A percentile compares a stretch with the other conserved stretches of the same genome.
Evolutionary conservation across 2,329 filamentous ascomycete species (phyloP).

Genomic region (Colletotrichum limetticola): DNA sequence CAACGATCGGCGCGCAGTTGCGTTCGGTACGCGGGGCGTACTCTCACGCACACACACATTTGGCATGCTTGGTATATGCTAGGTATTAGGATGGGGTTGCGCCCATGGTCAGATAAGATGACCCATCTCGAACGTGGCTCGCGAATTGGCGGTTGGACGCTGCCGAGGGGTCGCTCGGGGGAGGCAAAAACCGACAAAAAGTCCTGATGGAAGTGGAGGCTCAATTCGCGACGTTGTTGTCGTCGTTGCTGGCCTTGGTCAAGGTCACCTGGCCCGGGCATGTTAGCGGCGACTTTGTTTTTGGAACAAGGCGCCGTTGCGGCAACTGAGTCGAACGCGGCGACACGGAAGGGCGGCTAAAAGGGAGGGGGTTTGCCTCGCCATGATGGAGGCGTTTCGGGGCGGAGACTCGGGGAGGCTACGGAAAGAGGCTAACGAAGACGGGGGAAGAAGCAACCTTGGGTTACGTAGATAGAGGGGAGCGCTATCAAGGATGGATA

Average conservation of each 20-base stretch:
- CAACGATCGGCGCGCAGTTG: constrained; percentile 23
- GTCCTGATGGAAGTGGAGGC: constrained; percentile 16
- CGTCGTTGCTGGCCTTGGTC: constrained; percentile 5
- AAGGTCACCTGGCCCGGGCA: constrained; percentile 10
- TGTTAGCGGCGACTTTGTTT: constrained; percentile 11
- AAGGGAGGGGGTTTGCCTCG: constrained; percentile 10
- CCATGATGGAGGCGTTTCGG: constrained; percentile 22
- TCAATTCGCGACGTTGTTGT: constrained; percentile 17
- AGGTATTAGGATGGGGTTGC: not conserved
- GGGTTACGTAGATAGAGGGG: constrained; percentile 15
- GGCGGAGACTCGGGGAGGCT: constrained; percentile 19
- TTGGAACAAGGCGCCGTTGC: constrained; percentile 25
- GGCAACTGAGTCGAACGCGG: constrained; percentile 21
- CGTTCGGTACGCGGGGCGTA: constrained; percentile 24
- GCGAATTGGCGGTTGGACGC: not conserved
- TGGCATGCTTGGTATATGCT: not conserved
- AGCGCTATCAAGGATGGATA: not conserved
- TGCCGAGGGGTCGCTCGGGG: not conserved
- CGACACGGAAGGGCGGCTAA: constrained; percentile 12
- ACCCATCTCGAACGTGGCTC: not conserved
- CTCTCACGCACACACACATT: not conserved
- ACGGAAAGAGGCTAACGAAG: constrained; percentile 22
- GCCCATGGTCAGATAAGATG: constrained; percentile 7
- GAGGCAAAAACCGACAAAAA: not conserved
- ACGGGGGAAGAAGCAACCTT: not conserved